Base-by-base conservation (phyloP, 177 flowering plant genomes). In the Tripterygium wilfordii region DNA sequence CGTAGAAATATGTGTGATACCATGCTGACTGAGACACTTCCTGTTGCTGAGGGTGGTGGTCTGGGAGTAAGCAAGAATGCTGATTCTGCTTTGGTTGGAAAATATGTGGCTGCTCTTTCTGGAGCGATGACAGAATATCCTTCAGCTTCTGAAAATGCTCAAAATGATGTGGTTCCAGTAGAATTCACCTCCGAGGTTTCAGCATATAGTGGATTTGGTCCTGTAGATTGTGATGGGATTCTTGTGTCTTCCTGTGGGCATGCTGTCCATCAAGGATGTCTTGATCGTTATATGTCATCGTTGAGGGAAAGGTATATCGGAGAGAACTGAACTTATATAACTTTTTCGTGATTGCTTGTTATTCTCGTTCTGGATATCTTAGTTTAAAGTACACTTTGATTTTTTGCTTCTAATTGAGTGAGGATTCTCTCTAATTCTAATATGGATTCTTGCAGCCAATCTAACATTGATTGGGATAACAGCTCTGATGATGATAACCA, bases 181-280 rank as follows among this genome's bases (percentile, higher is more conserved):
- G 77, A 54, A 32, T 39, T 62, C 42, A 26, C 57, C 16, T 30
- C 35, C 19, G 48, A 41, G 22, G 17, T 6, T 65, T 32, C 60
- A 19, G 49, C 74, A 49, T 76, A 60, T 64, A 79, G 79, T 69
- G 79, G 80, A 40, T 76, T 81, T 69, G 77, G 91, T 24, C 95
- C 99, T 2, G 25, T 44, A 19, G 84, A 77, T 52, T 75, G 87
- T 71, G 92, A 87, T 72, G 99, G 99, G 22, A 64, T 94, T 39
- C 68, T 72, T 72, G 48, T 85, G 40, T 90, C 99, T 51, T 89
- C 99, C 5, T 94, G 99, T 82, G 97, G 97, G 35, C 99, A 94
- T 85, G 96, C 90, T 38, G 85, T 89, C 53, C 99, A 94, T 73
- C 92, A 79, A 61, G 88, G 70, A 27, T 94, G 99, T 70, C 85